These are phyloP conservation scores for Pseudopithomyces chartarum DNA, from an alignment of 2,329 filamentous ascomycete species.

Conservation along the genomic window DNA sequence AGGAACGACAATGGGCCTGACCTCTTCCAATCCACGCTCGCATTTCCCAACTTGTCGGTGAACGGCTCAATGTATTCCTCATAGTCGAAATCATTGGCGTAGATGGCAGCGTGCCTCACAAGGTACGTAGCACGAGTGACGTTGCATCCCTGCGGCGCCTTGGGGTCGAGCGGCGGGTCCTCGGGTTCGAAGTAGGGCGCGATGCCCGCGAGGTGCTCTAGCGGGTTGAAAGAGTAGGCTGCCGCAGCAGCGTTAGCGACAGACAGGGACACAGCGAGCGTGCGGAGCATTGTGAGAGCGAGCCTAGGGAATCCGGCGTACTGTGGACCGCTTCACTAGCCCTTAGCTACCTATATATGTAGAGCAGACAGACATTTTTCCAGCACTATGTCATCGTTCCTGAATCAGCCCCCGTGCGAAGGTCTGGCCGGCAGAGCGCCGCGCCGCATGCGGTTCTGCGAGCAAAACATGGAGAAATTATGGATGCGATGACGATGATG, in stretches of 20 bases:
- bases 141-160: slow-evolving; percentile 57
- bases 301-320: slow-evolving; percentile 1
- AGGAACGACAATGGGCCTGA: slow-evolving; percentile 63
- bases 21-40: slow-evolving; percentile 62
- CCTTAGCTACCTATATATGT: slow-evolving; percentile 5
- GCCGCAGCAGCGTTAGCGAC: slow-evolving; percentile 30
- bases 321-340: not conserved
- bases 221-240: slow-evolving; percentile 52
- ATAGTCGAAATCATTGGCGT: slow-evolving; percentile 59
- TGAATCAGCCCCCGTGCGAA: not conserved
- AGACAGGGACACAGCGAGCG: slow-evolving; percentile 26
- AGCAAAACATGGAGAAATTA: slow-evolving; percentile 8
- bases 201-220: slow-evolving; percentile 57
- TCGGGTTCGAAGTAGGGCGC: slow-evolving; percentile 56
- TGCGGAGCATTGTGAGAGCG: slow-evolving; percentile 21
- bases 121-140: slow-evolving; percentile 56
- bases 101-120: slow-evolving; percentile 57
- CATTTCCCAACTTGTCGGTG: slow-evolving; percentile 63
- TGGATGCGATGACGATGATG: slow-evolving; percentile 16
- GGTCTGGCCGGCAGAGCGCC: not conserved
- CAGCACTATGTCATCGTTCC: slow-evolving; percentile 13
- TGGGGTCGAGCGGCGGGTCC: slow-evolving; percentile 53
- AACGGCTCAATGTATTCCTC: slow-evolving; percentile 58
- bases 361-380: not conserved
- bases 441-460: slow-evolving; percentile 8